These are phyloP conservation scores for Coniochaeta sp. DNA, from an alignment of 2,329 filamentous ascomycete species.

Conservation along the genomic window DNA sequence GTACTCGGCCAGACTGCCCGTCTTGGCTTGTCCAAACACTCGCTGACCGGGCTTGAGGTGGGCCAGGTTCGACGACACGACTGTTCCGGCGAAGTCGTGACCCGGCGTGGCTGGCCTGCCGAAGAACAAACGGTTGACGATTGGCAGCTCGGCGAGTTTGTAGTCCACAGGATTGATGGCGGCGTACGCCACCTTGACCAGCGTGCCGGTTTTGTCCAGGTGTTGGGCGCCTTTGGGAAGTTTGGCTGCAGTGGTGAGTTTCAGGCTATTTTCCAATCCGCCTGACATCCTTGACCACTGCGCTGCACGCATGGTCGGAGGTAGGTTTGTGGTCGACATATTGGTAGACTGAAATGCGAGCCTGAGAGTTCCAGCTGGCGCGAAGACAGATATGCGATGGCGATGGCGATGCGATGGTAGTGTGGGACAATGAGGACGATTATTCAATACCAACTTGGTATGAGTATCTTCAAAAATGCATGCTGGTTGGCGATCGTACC, in stretches of 20 bases:
- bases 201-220: constrained; percentile 20
- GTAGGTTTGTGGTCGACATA: background rate
- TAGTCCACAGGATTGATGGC: constrained; percentile 42
- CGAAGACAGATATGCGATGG: background rate
- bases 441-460: too few relatives aligned
- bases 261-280: constrained; percentile 24
- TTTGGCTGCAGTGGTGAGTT: constrained; percentile 13
- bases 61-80: constrained; percentile 22
- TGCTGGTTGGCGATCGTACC: too few relatives aligned
- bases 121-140: constrained; percentile 26
- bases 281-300: constrained; percentile 10
- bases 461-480: too few relatives aligned
- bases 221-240: constrained; percentile 13
- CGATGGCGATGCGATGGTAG: background rate
- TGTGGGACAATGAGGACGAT: too few relatives aligned
- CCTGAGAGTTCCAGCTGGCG: background rate
- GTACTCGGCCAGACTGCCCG: constrained; percentile 13
- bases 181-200: constrained; percentile 34
- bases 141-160: constrained; percentile 34
- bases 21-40: constrained; percentile 9
- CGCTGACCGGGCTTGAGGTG: constrained; percentile 10
- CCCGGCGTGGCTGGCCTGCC: constrained; percentile 34
- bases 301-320: constrained; percentile 14
- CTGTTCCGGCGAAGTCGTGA: constrained; percentile 43
- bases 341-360: background rate